A percentile compares a stretch with the other conserved stretches of the same genome.
phyloP scores from a whole-genome alignment of 1,284 basidiomycete species.

The Ceratobasidium theobromae region DNA sequence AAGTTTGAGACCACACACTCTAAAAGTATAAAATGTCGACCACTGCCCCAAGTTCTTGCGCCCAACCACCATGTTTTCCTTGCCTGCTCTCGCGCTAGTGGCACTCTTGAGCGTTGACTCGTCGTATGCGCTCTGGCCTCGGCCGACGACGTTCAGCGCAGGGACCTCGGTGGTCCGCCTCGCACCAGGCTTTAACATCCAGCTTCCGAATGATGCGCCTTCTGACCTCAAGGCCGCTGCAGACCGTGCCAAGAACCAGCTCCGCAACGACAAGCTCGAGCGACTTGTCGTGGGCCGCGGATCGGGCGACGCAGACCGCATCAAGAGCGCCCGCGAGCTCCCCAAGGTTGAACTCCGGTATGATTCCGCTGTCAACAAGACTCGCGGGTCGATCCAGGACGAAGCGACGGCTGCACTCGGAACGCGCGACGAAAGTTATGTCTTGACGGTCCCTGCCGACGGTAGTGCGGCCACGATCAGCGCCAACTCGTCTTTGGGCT shows the following conservation, averaged over 20 bases:
- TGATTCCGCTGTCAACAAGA: background rate
- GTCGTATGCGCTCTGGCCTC: conserved; percentile 58
- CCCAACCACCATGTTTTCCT: background rate
- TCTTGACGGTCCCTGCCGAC: conserved; percentile 60
- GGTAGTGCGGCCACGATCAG: conserved; percentile 60
- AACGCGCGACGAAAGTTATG: conserved; percentile 66
- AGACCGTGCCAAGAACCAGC: conserved; percentile 45
- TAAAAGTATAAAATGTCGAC: too few relatives aligned
- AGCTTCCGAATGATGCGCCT: conserved; percentile 46
- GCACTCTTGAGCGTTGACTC: conserved; percentile 22
- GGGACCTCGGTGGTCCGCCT: conserved; percentile 57
- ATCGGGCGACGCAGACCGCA: conserved; percentile 44
- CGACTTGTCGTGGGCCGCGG: conserved; percentile 56
- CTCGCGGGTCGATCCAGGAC: conserved; percentile 43
- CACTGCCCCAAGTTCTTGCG: background rate
- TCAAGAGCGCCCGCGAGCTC: conserved; percentile 42
- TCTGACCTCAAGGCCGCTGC: conserved; percentile 53
- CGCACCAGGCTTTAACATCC: conserved; percentile 51
- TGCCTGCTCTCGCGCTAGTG: conserved; percentile 7
- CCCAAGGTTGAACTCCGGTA: conserved; percentile 27
- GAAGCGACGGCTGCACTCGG: conserved; percentile 60
- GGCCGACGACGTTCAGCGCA: conserved; percentile 54
- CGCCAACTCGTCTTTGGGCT: conserved; percentile 73
- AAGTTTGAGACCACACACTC: too few relatives aligned
- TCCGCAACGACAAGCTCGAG: conserved; percentile 52